These are phyloP conservation scores for Chrysanthemum seticuspe DNA, from an alignment of 129 eudicot genomes.

Conservation along the genomic window DNA sequence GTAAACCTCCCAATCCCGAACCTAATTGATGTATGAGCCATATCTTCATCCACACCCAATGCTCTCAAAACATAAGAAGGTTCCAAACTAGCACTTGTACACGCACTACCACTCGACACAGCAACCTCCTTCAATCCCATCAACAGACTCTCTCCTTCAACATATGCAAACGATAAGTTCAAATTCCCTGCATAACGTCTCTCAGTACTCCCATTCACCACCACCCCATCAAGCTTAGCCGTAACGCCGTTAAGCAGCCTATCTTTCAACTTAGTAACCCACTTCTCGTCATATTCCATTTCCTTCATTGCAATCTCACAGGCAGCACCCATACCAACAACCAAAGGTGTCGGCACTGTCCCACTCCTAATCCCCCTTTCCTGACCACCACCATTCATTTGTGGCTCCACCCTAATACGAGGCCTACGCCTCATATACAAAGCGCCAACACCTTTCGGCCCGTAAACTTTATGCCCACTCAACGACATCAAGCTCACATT, in stretches of 20 bases:
- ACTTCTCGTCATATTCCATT: conserved; percentile 80
- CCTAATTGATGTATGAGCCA: conserved; percentile 98
- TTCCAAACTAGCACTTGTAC: conserved; percentile 98
- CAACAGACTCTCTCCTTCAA: conserved; percentile 95
- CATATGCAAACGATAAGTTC: conserved; percentile 93
- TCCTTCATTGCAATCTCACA: conserved; percentile 93
- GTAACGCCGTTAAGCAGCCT: conserved; percentile 66
- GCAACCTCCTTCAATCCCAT: conserved; percentile 99
- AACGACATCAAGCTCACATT: conserved; percentile 91
- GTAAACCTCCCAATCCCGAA: conserved; percentile 99
- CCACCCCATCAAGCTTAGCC: conserved; percentile 75
- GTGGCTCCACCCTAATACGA: conserved; percentile 87
- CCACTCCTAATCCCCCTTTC: conserved; percentile 97
- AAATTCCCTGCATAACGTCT: conserved; percentile 83
- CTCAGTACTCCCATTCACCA: conserved; percentile 85
- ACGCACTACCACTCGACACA: conserved; percentile 98
- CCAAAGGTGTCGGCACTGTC: conserved; percentile 94
- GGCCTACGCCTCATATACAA: conserved; percentile 91
- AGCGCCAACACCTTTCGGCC: conserved; percentile 93
- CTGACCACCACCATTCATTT: conserved; percentile 99
- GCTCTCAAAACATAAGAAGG: conserved; percentile 96
- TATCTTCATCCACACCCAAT: conserved; percentile 95
- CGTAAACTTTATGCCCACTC: conserved; percentile 95
- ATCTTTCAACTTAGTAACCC: conserved; percentile 61
- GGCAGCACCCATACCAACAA: conserved; percentile 96